Evolutionary conservation across 1,139 yeast species (phyloP), one percentile per base, ranked within the genome.

Genomic region (Geotrichum carabidarum): DNA sequence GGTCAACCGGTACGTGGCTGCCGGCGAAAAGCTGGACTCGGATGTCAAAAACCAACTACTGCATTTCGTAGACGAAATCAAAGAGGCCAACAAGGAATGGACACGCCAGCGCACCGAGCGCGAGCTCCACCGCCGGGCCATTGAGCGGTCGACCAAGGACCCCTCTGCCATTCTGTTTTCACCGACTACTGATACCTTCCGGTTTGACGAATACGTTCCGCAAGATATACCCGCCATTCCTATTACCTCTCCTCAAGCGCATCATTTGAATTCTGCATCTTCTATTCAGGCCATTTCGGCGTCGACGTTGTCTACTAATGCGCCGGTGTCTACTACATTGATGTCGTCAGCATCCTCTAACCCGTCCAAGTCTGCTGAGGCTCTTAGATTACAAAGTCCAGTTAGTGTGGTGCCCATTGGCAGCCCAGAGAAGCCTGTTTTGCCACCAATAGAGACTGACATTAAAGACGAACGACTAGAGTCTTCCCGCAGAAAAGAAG

Each of bases 401-500:
- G 47, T 45, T 27, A 35, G 18, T 22, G 31, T 17, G 14, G 27
- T 42, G 11, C 37, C 43, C 3, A 22, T 42, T 18, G 52, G 56
- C 14, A 53, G 56, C 17, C 56, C 56, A 4, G 56, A 53, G 38
- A 53, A 53, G 46, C 8, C 42, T n/a, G 12, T 18, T 12, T 27
- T 37, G 47, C 22, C 54, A 12, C 51, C 55, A 31, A 41, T 38
- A 37, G 55, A 44, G n/a, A 55, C 44, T 9, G 58, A 46, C 12
- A 55, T 44, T 27, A 50, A 48, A 22, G 34, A 50, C 4, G 51
- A 58, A 12, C 15, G 36, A 18, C 30, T 35, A 17, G 49, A 45
- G 27, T 45, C 44, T 15, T 32, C 38, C 18, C 53, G 49, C 30
- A 66, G 68, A 48, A 77, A 76, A 58, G 79, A 77, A 47, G 91